Evolutionary conservation across 2,329 filamentous ascomycete species (phyloP).

Genomic region (Penicillium decumbens): DNA sequence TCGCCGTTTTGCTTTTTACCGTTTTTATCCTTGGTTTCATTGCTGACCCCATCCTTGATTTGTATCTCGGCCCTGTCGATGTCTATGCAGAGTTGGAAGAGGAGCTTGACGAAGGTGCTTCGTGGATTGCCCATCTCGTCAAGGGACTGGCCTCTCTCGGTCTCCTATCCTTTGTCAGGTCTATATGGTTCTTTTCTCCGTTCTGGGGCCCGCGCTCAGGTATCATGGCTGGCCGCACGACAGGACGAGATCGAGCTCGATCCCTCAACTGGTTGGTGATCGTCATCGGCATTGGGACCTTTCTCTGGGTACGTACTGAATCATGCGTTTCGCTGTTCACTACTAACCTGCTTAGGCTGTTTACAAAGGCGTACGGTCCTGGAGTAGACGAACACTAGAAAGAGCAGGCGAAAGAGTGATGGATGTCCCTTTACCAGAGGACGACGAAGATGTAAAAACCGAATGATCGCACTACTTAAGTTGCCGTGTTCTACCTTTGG

Average conservation of each 20-base stretch:
- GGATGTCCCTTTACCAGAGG: constrained; percentile 59
- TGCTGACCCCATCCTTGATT: constrained; percentile 84
- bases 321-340: neutral
- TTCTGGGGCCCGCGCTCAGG: constrained; percentile 60
- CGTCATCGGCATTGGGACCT: constrained; percentile 71
- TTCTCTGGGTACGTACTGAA: constrained; percentile 61
- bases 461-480: constrained; percentile 81
- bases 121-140: constrained; percentile 77
- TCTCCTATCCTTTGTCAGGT: constrained; percentile 77
- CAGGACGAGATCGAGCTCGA: constrained; percentile 66
- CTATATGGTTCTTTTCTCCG: constrained; percentile 66
- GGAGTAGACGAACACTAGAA: constrained; percentile 69
- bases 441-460: constrained; percentile 49
- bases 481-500: constrained; percentile 64
- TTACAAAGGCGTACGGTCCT: constrained; percentile 73
- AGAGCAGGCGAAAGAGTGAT: constrained; percentile 73
- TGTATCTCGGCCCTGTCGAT: constrained; percentile 73
- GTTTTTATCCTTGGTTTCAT: constrained; percentile 85
- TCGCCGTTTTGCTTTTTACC: constrained; percentile 63
- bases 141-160: constrained; percentile 91
- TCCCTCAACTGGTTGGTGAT: constrained; percentile 76
- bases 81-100: constrained; percentile 46
- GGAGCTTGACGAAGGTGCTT: constrained; percentile 44
- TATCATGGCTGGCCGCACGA: constrained; percentile 21
- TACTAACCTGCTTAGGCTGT: constrained; percentile 54